phyloP scores from a whole-genome alignment of 1,139 yeast genomes.

The Hemisphaericaspora subhashii region DNA sequence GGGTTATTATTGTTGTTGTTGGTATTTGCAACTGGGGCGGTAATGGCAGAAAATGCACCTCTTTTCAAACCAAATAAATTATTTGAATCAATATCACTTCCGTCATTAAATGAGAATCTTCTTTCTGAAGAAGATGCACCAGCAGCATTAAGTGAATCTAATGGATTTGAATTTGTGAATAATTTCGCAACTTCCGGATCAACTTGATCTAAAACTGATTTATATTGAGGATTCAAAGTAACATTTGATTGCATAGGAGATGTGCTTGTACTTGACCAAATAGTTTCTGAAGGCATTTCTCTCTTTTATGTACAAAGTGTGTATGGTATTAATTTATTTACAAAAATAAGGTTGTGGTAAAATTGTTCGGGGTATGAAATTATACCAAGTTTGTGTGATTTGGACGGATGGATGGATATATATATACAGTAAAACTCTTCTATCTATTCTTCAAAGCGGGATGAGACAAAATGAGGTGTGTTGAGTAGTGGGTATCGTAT shows the following conservation, averaged over 20 bases:
- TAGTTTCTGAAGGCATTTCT: constrained; percentile 30
- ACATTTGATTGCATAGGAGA: constrained; percentile 28
- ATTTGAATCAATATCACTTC: constrained; percentile 43
- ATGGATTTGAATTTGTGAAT: constrained; percentile 19
- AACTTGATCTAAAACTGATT: constrained; percentile 36
- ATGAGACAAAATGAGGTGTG: too few species aligned
- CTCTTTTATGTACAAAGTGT: not conserved
- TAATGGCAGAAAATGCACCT: constrained; percentile 50
- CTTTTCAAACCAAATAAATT: constrained; percentile 45
- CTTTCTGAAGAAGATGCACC: constrained; percentile 18
- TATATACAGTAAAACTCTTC: too few species aligned
- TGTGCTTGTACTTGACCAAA: constrained; percentile 34
- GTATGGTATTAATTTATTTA: not conserved
- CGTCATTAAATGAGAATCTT: constrained; percentile 43
- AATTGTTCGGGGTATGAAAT: too few species aligned
- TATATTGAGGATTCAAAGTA: constrained; percentile 23
- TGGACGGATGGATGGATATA: not conserved
- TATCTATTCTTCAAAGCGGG: too few species aligned
- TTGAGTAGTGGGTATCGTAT: too few species aligned
- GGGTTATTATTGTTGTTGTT: constrained; percentile 7
- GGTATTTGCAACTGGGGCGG: constrained; percentile 33
- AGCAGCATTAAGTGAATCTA: constrained; percentile 8
- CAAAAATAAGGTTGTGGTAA: not conserved
- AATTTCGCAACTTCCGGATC: constrained; percentile 52
- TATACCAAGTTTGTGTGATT: not conserved